These are phyloP conservation scores for Rutstroemia sp. DNA, from an alignment of 2,329 filamentous ascomycete genomes.

Conservation along the genomic window DNA sequence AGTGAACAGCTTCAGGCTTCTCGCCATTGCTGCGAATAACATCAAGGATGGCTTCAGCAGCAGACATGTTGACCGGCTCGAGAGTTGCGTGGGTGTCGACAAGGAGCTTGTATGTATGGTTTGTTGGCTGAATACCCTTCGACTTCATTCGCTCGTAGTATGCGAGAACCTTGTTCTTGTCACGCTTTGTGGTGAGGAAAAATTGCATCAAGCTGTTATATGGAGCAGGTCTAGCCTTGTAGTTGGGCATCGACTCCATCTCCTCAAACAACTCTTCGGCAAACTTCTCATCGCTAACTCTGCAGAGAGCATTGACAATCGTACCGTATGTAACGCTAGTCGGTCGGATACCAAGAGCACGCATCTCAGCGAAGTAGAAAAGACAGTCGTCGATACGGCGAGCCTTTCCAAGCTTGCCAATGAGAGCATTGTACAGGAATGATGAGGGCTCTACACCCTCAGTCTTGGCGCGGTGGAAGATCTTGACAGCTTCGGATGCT, in stretches of 20 bases:
- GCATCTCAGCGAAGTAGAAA: constrained; percentile 98
- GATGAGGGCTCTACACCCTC: constrained; percentile 95
- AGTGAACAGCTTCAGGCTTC: constrained; percentile 85
- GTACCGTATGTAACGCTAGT: constrained; percentile 98
- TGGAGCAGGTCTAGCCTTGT: constrained; percentile 92
- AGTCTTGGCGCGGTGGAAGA: constrained; percentile 87
- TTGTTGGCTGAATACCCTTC: constrained; percentile 80
- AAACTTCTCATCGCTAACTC: constrained; percentile 95
- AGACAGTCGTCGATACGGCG: constrained; percentile 96
- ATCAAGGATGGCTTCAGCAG: constrained; percentile 76
- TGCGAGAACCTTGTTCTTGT: constrained; percentile 84
- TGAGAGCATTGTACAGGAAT: constrained; percentile 96
- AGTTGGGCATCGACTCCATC: constrained; percentile 98
- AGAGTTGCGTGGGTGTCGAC: constrained; percentile 93
- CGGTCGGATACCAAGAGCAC: constrained; percentile 81
- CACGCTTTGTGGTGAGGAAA: constrained; percentile 94
- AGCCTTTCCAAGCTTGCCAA: constrained; percentile 96
- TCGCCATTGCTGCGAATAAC: constrained; percentile 69
- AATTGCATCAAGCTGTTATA: constrained; percentile 99
- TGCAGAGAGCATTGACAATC: constrained; percentile 94
- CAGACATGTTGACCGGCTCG: constrained; percentile 81
- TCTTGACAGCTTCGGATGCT: constrained; percentile 91
- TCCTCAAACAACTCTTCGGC: constrained; percentile 97
- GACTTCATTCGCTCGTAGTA: constrained; percentile 95
- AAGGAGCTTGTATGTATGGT: constrained; percentile 95